A percentile compares a stretch with the other conserved stretches of the same genome.
Conservation (phyloP, 164 flowering plant species). For the Vitis amurensis region DNA sequence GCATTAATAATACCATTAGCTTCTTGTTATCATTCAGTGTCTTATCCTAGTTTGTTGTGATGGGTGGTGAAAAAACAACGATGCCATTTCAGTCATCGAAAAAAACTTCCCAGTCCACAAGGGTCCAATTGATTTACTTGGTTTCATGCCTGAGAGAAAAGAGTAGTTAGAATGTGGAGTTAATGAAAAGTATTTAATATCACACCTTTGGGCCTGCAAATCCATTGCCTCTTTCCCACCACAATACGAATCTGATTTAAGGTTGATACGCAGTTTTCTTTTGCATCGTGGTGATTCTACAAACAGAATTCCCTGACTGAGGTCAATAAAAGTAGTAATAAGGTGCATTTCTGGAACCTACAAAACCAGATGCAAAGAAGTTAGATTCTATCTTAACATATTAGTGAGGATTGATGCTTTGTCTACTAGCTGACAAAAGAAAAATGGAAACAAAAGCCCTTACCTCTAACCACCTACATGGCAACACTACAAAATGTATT, state of each 20-base stretch:
- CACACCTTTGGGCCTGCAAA: slow-evolving; percentile 62
- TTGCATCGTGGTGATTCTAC: slow-evolving; percentile 76
- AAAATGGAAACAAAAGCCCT: no score
- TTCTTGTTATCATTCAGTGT: no score
- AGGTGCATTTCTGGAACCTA: slow-evolving; percentile 92
- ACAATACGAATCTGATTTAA: slow-evolving; percentile 30
- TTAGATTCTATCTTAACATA: neutral
- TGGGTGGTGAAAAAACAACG: no score
- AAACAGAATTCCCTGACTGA: slow-evolving; percentile 40
- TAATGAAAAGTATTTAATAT: neutral
- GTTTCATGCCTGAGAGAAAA: neutral
- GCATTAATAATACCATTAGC: no score
- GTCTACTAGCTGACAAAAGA: no score
- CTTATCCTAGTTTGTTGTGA: no score
- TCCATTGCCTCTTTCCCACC: slow-evolving; percentile 45
- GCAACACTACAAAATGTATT: neutral
- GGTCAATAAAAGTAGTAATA: slow-evolving; percentile 66
- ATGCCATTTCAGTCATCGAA: no score
- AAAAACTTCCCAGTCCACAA: no score
- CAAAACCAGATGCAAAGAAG: slow-evolving; percentile 14
- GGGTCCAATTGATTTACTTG: no score
- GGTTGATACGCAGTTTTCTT: slow-evolving; percentile 54
- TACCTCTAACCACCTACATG: neutral
- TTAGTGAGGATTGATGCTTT: neutral
- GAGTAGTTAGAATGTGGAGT: neutral